Evolutionary conservation across 192 early-diverging fungal genomes (phyloP).

Genomic region (Mortierella alpina): DNA sequence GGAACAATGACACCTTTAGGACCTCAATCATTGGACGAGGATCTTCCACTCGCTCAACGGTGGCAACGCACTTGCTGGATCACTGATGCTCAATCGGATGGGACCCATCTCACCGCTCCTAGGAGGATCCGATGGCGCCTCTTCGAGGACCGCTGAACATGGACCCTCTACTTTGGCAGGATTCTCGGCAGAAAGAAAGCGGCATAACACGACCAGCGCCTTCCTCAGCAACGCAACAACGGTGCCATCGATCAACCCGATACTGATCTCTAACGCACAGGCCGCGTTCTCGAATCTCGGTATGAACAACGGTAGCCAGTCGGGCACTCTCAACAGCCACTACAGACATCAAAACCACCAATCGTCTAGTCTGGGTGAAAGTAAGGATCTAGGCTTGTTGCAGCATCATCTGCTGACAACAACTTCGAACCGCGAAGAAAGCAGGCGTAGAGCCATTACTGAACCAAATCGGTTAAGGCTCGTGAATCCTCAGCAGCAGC

Average conservation of each 20-base stretch:
- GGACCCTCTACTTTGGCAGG: background rate
- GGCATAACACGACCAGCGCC: constrained; percentile 21
- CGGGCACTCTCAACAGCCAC: constrained; percentile 4
- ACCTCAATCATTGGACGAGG: constrained; percentile 43
- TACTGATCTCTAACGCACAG: constrained; percentile 29
- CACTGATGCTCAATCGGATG: background rate
- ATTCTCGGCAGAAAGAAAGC: constrained; percentile 24
- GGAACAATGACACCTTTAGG: constrained; percentile 6
- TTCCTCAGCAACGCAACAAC: background rate
- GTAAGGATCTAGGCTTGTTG: constrained; percentile 4
- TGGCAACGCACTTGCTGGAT: background rate
- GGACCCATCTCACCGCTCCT: constrained; percentile 12
- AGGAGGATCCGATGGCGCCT: background rate
- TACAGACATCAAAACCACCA: constrained; percentile 1
- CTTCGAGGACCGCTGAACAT: background rate
- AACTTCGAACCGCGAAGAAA: constrained; percentile 19
- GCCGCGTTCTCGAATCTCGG: constrained; percentile 27
- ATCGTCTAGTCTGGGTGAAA: background rate
- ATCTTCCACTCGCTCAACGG: constrained; percentile 44
- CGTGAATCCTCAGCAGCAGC: constrained; percentile 16
- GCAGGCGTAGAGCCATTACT: constrained; percentile 36
- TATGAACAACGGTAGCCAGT: constrained; percentile 2
- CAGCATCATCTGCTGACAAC: constrained; percentile 10
- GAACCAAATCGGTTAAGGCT: constrained; percentile 27
- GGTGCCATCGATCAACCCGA: constrained; percentile 32